These are phyloP conservation scores for Ophiocytium majus DNA, from an alignment of 352 stramenopile species.

Conservation along the genomic window DNA sequence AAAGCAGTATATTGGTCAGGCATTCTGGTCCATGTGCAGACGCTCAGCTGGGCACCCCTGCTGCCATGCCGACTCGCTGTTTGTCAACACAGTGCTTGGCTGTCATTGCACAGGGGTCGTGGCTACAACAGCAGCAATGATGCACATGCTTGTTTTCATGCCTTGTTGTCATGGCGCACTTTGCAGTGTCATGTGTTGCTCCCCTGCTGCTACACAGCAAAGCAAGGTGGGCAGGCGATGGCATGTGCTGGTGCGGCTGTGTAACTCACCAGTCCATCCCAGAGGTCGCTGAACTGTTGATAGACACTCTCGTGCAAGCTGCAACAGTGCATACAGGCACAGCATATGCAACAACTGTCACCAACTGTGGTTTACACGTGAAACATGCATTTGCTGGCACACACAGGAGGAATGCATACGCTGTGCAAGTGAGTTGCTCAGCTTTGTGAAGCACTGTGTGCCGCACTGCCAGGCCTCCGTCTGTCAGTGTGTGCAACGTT, in stretches of 20 bases:
- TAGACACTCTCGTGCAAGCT: conserved; percentile 75
- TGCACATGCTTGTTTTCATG: too few relatives aligned
- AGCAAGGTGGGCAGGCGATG: too few relatives aligned
- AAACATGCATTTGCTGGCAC: background rate
- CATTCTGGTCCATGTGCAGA: background rate
- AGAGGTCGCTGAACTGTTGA: conserved; percentile 75
- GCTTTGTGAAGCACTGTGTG: background rate
- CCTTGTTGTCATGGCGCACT: too few relatives aligned
- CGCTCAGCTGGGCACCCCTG: background rate
- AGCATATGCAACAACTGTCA: background rate
- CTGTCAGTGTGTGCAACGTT: too few relatives aligned
- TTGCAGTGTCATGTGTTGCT: too few relatives aligned
- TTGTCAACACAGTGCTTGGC: background rate
- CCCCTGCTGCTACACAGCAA: too few relatives aligned
- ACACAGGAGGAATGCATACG: background rate
- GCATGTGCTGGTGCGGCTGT: too few relatives aligned
- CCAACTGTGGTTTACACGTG: background rate
- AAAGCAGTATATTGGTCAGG: background rate
- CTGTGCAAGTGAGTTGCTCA: background rate
- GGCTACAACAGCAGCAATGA: background rate
- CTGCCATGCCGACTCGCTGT: background rate
- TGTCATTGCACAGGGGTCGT: background rate
- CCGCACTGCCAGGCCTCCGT: too few relatives aligned
- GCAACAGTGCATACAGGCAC: background rate
- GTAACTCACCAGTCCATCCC: conserved; percentile 80